Conservation (phyloP, 768 basidiomycete species). For the Kwoniella botswanensis region DNA sequence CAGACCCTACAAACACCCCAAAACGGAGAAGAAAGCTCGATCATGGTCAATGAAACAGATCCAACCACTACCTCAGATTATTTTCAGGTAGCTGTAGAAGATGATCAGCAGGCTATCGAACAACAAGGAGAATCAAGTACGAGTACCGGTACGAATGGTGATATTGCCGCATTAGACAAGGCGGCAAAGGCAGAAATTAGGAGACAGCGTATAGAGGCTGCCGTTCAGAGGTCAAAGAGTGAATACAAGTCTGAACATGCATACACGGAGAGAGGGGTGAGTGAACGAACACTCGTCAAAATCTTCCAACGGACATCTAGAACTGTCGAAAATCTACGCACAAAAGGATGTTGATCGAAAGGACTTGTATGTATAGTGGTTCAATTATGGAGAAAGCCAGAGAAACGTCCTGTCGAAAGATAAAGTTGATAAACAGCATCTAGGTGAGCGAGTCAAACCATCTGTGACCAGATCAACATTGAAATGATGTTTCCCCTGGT, state of each 20-base stretch:
- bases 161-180: background rate
- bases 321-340: too few relatives aligned
- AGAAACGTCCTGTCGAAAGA: conserved; percentile 18
- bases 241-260: conserved; percentile 49
- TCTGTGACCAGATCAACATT: too few relatives aligned
- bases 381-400: background rate
- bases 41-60: background rate
- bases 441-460: conserved; percentile 23
- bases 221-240: conserved; percentile 43
- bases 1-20: background rate
- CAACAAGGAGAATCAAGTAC: background rate
- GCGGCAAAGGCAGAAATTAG: conserved; percentile 27
- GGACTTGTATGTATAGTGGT: conserved; percentile 16
- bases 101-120: conserved; percentile 12
- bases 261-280: conserved; percentile 44
- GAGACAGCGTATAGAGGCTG: conserved; percentile 39
- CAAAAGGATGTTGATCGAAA: too few relatives aligned
- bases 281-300: background rate
- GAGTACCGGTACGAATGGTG: background rate
- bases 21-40: background rate
- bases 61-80: conserved; percentile 19
- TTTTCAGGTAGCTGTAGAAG: conserved; percentile 12
- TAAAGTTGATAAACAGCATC: conserved; percentile 35
- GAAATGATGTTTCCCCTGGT: too few relatives aligned
- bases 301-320: background rate